These are phyloP conservation scores for Polyporus arcularius DNA, from an alignment of 768 basidiomycete species.

Conservation along the genomic window DNA sequence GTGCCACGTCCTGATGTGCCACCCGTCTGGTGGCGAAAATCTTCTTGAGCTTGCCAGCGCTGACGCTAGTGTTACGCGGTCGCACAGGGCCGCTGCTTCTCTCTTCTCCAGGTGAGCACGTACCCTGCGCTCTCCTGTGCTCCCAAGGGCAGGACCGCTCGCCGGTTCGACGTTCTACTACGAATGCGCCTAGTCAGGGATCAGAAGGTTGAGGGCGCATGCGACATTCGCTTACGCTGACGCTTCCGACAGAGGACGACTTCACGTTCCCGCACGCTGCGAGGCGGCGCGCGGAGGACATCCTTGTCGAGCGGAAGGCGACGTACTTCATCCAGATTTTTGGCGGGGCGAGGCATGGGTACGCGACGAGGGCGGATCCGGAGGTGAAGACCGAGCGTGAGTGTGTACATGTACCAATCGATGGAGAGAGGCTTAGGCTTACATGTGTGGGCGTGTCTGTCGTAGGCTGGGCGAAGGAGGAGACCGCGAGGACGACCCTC, in stretches of 20 bases:
- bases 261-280: slow-evolving; percentile 50
- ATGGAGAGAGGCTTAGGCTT: neutral
- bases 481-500: slow-evolving; percentile 21
- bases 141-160: neutral
- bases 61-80: neutral
- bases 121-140: no score
- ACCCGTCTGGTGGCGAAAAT: no score
- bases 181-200: no score
- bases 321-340: slow-evolving; percentile 61
- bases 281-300: slow-evolving; percentile 58
- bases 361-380: slow-evolving; percentile 35
- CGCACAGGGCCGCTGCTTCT: slow-evolving; percentile 52
- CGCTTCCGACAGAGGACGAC: slow-evolving; percentile 45
- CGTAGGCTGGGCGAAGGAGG: slow-evolving; percentile 26
- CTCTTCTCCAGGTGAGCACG: slow-evolving; percentile 49
- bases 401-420: no score
- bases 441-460: neutral
- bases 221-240: neutral
- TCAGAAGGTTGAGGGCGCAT: no score
- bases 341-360: slow-evolving; percentile 43
- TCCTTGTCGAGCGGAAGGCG: slow-evolving; percentile 50
- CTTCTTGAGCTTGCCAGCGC: neutral
- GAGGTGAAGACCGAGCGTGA: slow-evolving; percentile 15
- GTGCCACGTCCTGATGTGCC: slow-evolving; percentile 13
- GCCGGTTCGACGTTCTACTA: no score